phyloP scores from a whole-genome alignment of 202 grass and related monocot genomes.

The Musa balbisiana region DNA sequence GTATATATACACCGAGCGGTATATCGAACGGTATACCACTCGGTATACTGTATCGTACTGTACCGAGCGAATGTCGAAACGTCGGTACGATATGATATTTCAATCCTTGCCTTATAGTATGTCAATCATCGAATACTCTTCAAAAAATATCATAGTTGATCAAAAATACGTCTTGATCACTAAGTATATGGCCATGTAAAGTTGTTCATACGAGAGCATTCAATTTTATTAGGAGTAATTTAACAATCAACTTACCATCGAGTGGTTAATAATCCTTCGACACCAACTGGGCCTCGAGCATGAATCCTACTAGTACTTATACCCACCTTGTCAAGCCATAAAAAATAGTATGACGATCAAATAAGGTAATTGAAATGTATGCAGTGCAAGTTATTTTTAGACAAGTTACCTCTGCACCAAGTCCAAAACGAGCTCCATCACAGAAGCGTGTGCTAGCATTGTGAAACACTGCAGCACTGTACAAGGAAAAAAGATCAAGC shows the following conservation, averaged over 20 bases:
- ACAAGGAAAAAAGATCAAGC: conserved; percentile 2
- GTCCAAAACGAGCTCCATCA: conserved; percentile 91
- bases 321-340: conserved; percentile 66
- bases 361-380: conserved; percentile 4
- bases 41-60: too few species aligned
- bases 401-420: conserved; percentile 81
- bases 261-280: conserved; percentile 88
- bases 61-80: too few species aligned
- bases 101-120: too few species aligned
- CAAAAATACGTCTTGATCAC: too few species aligned
- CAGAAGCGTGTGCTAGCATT: conserved; percentile 94
- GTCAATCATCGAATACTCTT: too few species aligned
- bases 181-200: too few species aligned
- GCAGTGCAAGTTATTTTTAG: not conserved
- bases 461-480: conserved; percentile 85
- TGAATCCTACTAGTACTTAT: conserved; percentile 98
- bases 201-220: too few species aligned
- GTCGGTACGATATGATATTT: too few species aligned
- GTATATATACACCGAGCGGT: too few species aligned
- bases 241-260: conserved; percentile 51
- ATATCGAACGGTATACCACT: too few species aligned
- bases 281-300: conserved; percentile 97
- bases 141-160: too few species aligned
- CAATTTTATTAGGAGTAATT: not conserved
- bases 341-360: conserved; percentile 17